Percentiles rank a stretch among this genome's conserved stretches.
Conservation (phyloP, 495 filamentous ascomycete genomes). For the Penicillium atrosanguineum region DNA sequence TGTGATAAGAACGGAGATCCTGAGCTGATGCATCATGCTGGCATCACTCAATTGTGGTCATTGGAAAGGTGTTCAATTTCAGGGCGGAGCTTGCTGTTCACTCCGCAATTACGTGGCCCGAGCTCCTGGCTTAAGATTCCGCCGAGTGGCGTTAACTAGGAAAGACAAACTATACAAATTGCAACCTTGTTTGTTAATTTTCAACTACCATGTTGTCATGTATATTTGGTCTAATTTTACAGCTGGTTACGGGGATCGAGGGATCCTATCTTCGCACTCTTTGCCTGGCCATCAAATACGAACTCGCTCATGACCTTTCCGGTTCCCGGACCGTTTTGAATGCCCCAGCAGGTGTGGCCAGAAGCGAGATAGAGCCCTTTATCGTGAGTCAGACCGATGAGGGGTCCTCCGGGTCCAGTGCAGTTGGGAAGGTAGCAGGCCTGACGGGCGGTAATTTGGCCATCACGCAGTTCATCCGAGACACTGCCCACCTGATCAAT, state of each 20-base stretch:
- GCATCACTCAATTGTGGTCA: constrained; percentile 24
- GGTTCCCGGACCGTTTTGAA: constrained; percentile 92
- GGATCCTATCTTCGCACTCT: constrained; percentile 67
- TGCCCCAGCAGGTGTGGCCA: constrained; percentile 97
- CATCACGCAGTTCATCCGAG: constrained; percentile 70
- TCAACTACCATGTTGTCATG: background rate
- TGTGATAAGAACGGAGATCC: constrained; percentile 26
- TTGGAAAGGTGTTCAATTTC: constrained; percentile 13
- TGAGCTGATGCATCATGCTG: constrained; percentile 32
- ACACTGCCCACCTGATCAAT: constrained; percentile 76
- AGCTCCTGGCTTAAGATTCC: constrained; percentile 21
- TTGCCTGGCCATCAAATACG: constrained; percentile 75
- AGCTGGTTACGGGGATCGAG: constrained; percentile 65
- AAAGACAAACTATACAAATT: no score
- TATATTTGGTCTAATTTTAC: constrained; percentile 13
- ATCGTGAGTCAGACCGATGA: constrained; percentile 73
- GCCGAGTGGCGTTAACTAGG: background rate
- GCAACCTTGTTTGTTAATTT: background rate
- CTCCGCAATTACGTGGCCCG: constrained; percentile 43
- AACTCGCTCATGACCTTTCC: constrained; percentile 86
- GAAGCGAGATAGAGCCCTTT: constrained; percentile 80
- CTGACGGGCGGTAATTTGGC: constrained; percentile 76
- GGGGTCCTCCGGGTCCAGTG: constrained; percentile 63
- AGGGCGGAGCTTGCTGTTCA: constrained; percentile 25
- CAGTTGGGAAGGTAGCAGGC: constrained; percentile 90